Conservation (phyloP, 176 grass and related monocot genomes). For the Aegilops tauschii region DNA sequence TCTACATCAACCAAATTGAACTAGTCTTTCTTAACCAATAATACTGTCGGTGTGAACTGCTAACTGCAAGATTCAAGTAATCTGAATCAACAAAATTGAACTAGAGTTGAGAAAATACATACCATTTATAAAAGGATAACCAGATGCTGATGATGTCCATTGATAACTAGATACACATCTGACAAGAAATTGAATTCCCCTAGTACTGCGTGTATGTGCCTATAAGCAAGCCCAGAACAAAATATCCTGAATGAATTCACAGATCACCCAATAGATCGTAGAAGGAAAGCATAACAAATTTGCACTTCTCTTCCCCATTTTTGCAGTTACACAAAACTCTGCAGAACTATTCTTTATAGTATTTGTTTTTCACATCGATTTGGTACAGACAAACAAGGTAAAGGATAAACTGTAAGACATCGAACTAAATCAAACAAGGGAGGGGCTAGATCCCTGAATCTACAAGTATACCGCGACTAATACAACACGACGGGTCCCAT, state of each 20-base stretch:
- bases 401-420: not conserved
- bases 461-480: conserved; percentile 21
- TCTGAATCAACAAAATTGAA: not conserved
- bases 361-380: conserved; percentile 37
- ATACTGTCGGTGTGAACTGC: not conserved
- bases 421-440: not conserved
- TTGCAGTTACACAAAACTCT: conserved; percentile 15
- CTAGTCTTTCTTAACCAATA: not conserved
- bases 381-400: conserved; percentile 25
- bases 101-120: not conserved
- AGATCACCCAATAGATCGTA: not conserved
- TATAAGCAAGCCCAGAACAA: not conserved
- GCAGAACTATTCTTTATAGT: not conserved
- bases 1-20: not conserved
- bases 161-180: not conserved
- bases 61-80: not conserved
- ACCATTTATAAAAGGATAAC: not conserved
- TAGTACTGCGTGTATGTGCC: not conserved
- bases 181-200: not conserved
- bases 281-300: not conserved
- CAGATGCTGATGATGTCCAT: not conserved
- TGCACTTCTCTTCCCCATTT: not conserved
- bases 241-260: not conserved
- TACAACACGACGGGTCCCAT: conserved; percentile 1
- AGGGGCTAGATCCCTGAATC: conserved; percentile 18